phyloP scores from a whole-genome alignment of 2,329 filamentous ascomycete species.

The Fusarium sp. region DNA sequence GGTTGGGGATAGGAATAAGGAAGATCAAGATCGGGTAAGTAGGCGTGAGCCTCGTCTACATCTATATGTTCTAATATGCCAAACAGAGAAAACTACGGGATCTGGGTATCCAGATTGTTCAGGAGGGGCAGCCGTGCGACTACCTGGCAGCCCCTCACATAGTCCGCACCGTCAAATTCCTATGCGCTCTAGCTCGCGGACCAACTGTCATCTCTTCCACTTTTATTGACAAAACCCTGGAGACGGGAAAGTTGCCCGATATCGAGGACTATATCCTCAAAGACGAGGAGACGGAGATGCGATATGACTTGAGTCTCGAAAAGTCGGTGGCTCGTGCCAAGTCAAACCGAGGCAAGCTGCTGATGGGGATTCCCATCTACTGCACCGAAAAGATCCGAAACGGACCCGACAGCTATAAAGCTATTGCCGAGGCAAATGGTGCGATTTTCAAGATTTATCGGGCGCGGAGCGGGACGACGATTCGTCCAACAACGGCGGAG shows the following conservation, averaged over 20 bases:
- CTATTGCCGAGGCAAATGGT: conserved; percentile 90
- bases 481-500: conserved; percentile 73
- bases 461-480: conserved; percentile 76
- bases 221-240: conserved; percentile 83
- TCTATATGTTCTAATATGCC: conserved; percentile 31
- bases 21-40: conserved; percentile 84
- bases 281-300: conserved; percentile 79
- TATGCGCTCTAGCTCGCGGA: conserved; percentile 85
- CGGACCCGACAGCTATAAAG: conserved; percentile 84
- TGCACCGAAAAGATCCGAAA: conserved; percentile 85
- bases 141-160: conserved; percentile 90
- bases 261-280: conserved; percentile 75
- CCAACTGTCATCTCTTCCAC: conserved; percentile 81
- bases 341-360: conserved; percentile 79
- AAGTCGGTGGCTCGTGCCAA: conserved; percentile 78
- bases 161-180: conserved; percentile 93
- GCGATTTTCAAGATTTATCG: conserved; percentile 84
- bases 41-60: conserved; percentile 7
- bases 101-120: conserved; percentile 83
- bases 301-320: conserved; percentile 76
- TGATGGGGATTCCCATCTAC: conserved; percentile 83
- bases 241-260: conserved; percentile 73
- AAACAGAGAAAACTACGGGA: conserved; percentile 81
- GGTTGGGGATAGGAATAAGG: conserved; percentile 78
- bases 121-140: conserved; percentile 81